Base-by-base conservation (phyloP, 306 rosid genomes). In the Inga oerstediana region DNA sequence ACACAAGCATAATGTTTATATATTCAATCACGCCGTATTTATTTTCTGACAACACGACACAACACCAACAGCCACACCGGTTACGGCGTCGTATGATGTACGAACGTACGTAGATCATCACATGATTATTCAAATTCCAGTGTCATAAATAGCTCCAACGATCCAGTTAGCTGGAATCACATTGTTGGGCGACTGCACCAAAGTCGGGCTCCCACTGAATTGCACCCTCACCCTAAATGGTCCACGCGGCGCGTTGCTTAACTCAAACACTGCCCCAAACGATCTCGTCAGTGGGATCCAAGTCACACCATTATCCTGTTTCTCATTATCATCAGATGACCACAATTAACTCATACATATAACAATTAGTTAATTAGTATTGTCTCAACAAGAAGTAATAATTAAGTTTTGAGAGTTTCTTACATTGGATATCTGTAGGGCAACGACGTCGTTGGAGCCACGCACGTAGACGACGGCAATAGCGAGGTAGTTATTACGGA, bases 241-340 rank as follows among this genome's bases (percentile, higher is more conserved):
- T 11, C 94, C 94, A 4, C 67, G 27, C 59, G 98, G 93, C 44
- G 96, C 91, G 75, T 65, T 87, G 4, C 51, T 37, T 35, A 43
- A 52, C 78, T 92, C 99, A 89, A 91, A 96, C 43, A 93, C 94
- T 70, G 85, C 92, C 59, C 98, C 99, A 66, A 56, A 91, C 2
- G 81, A 90, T 77, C 93, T 90, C 0, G 98, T 81, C 90, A 92
- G 17, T 0, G 86, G 82, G 73, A 74, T 88, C 98, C 99, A 94
- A 67, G 85, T 19, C 8, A 8, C 22, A 49, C 54, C 54, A 49
- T 49, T 97, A 89, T 39, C 6, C 43, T 39, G 43, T 39, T 39
- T 7, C 8, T 39, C 43, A 39, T 39, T 1, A 39, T 39, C 43
- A 39, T 39, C 43, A 39, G 7, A 39, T 39, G 43, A 5, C 43